Conservation (phyloP, 306 rosid species). For the Inga leiocalycina region DNA sequence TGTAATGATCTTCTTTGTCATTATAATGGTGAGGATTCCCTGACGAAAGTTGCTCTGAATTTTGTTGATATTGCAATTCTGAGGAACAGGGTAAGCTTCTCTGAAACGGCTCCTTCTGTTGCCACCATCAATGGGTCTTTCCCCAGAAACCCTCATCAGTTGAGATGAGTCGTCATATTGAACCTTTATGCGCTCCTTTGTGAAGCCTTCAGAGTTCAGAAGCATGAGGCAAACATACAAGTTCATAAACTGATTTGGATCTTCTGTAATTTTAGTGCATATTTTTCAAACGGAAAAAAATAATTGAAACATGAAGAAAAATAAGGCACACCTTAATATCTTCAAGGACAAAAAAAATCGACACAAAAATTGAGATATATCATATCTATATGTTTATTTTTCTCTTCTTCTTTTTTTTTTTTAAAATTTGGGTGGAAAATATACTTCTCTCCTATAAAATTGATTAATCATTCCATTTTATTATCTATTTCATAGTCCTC, state of each 20-base stretch:
- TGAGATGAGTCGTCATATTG: not conserved
- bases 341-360: too few species aligned
- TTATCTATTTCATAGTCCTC: too few species aligned
- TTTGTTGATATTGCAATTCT: conserved; percentile 28
- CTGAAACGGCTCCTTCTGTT: conserved; percentile 48
- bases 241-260: not conserved
- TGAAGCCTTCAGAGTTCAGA: conserved; percentile 47
- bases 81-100: conserved; percentile 42
- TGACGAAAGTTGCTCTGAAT: conserved; percentile 43
- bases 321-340: too few species aligned
- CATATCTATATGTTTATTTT: not conserved
- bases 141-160: conserved; percentile 45
- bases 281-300: too few species aligned
- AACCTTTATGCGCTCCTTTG: conserved; percentile 45
- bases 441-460: too few species aligned
- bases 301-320: too few species aligned
- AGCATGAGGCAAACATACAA: not conserved
- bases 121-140: conserved; percentile 42
- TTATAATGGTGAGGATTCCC: conserved; percentile 48
- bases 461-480: too few species aligned
- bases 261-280: not conserved
- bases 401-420: too few species aligned
- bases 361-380: not conserved
- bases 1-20: conserved; percentile 45
- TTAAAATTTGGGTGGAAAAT: too few species aligned